A percentile compares a stretch with the other conserved stretches of the same genome.
Conservation (phyloP, 306 rosid species). For the Canavalia gladiata region DNA sequence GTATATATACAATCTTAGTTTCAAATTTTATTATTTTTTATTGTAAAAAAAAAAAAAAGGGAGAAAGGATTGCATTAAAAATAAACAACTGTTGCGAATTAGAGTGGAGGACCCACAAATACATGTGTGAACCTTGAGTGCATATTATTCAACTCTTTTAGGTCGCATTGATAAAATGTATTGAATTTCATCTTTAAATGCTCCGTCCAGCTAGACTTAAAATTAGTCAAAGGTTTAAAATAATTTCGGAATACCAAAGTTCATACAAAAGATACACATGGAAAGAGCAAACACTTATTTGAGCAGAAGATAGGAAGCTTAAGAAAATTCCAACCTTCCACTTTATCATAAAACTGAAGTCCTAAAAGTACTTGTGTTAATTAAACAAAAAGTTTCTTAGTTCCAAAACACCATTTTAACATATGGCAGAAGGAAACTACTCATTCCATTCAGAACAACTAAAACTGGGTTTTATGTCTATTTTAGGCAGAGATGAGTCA, state of each 20-base stretch:
- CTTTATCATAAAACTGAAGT: neutral
- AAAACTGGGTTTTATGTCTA: neutral
- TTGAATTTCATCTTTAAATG: neutral
- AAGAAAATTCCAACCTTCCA: slow-evolving; percentile 29
- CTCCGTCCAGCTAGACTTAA: neutral
- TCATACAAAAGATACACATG: neutral
- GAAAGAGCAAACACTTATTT: neutral
- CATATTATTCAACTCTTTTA: too few species aligned
- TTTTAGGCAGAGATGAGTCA: neutral
- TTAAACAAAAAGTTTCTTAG: neutral
- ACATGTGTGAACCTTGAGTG: too few species aligned
- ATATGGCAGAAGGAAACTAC: neutral
- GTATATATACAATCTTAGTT: too few species aligned
- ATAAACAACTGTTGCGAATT: too few species aligned
- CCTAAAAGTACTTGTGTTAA: neutral
- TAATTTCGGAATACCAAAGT: neutral
- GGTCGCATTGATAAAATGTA: neutral
- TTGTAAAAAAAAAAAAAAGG: too few species aligned
- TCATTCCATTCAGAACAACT: neutral
- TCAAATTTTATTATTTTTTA: too few species aligned
- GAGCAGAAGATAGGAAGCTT: neutral
- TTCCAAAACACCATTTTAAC: neutral
- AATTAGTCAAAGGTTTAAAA: neutral
- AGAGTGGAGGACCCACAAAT: too few species aligned
- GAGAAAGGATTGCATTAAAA: too few species aligned